These are phyloP conservation scores for Crotalaria pallida DNA, from an alignment of 306 rosid genomes.

Conservation along the genomic window DNA sequence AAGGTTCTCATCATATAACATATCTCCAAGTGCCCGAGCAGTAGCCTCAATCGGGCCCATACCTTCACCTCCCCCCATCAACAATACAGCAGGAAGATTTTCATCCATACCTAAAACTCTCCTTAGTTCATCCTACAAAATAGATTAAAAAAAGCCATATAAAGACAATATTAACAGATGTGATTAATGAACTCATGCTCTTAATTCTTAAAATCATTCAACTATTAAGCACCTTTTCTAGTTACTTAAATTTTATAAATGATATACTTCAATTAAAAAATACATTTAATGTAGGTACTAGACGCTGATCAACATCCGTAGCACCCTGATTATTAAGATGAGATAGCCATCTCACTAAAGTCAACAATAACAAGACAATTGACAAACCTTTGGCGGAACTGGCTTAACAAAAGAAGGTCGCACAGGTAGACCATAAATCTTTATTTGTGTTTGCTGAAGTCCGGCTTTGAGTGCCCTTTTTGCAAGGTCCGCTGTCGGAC, in stretches of 20 bases:
- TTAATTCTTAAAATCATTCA: neutral
- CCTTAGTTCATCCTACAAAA: conserved; percentile 60
- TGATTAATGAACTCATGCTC: neutral
- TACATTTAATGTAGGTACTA: neutral
- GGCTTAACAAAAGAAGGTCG: conserved; percentile 88
- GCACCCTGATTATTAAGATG: neutral
- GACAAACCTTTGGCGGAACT: conserved; percentile 80
- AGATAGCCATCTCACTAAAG: neutral
- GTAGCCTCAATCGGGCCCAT: conserved; percentile 99
- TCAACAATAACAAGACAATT: neutral
- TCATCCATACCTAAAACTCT: conserved; percentile 84
- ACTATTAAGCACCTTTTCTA: neutral
- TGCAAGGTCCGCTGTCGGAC: conserved; percentile 83
- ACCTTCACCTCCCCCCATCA: conserved; percentile 99
- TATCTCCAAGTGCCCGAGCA: conserved; percentile 78
- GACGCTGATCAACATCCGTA: neutral
- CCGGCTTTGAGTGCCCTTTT: conserved; percentile 90
- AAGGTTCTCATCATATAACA: conserved; percentile 53
- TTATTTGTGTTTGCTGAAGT: conserved; percentile 74
- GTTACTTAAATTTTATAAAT: neutral
- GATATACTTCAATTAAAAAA: neutral
- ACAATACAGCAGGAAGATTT: conserved; percentile 90
- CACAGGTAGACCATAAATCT: conserved; percentile 87
- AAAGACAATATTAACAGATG: conserved; percentile 1
- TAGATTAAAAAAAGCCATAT: neutral